Evolutionary conservation across 352 stramenopile species (phyloP), one percentile per base, ranked within the genome.

Genomic region (Lagenidium sp.): DNA sequence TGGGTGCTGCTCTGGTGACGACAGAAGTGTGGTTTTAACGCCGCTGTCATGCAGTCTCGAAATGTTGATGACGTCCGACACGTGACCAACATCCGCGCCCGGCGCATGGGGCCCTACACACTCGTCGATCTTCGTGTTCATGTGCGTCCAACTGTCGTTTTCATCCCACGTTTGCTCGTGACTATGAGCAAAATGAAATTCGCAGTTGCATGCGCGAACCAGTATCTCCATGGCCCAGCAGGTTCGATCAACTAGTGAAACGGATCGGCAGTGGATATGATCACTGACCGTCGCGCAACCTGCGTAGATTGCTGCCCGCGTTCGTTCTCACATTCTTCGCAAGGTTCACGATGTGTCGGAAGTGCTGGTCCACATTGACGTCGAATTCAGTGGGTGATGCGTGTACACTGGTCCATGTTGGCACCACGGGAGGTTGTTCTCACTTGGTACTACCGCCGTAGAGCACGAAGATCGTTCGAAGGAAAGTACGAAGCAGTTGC

Each of bases 91-190:
- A 74, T 95, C 23, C 76, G 82, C 0, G 82, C 82, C 13, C 73
- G 82, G 18, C 71, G 80, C 37, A 95, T 95, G 82, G 82, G 82
- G 4, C 79, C 80, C 11, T 95, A 93, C 51, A 90, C 80, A 2
- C 50, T 93, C 3, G 82, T 95, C 13, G 82, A 95, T 37, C 50
- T 95, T 29, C 78, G 80, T 10, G 67, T 92, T 38, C 78, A 95
- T 53, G 80, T 92, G 62, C 45, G 77, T 71, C 37, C 37, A 34
- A 25, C 26, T 19, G 37, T 44, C n/a, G n/a, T n/a, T n/a, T n/a
- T n/a, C n/a, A n/a, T n/a, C n/a, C n/a, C n/a, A n/a, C n/a, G n/a
- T n/a, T n/a, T n/a, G n/a, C n/a, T n/a, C n/a, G n/a, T n/a, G n/a
- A n/a, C n/a, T n/a, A n/a, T n/a, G n/a, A n/a, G n/a, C n/a, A n/a